Evolutionary conservation across 768 basidiomycete genomes (phyloP).

Genomic region (Rhodotorula sphaerocarpa): DNA sequence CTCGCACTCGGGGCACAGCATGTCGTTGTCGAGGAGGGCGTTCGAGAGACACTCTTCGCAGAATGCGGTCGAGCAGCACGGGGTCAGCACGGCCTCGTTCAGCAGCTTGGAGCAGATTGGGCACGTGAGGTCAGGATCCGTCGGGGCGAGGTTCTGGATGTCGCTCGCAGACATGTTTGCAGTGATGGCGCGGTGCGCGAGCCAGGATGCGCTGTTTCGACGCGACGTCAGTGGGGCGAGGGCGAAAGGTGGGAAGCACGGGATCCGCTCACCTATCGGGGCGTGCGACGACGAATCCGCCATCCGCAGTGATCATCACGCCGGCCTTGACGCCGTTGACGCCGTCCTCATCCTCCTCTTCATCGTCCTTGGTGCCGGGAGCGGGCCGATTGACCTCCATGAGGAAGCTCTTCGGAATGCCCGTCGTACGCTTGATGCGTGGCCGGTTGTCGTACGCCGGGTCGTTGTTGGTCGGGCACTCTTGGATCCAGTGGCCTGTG

Average conservation of each 20-base stretch:
- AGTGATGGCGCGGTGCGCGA: slow-evolving; percentile 64
- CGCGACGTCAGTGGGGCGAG: neutral
- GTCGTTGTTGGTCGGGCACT: slow-evolving; percentile 95
- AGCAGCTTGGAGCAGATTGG: slow-evolving; percentile 88
- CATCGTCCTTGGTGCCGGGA: slow-evolving; percentile 37
- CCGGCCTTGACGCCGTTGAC: slow-evolving; percentile 51
- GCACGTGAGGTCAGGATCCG: slow-evolving; percentile 71
- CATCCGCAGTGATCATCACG: slow-evolving; percentile 97
- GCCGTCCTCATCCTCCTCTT: slow-evolving; percentile 38
- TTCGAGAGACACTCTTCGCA: slow-evolving; percentile 98
- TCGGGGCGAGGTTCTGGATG: slow-evolving; percentile 68
- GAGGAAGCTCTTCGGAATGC: slow-evolving; percentile 94
- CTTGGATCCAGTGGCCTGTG: slow-evolving; percentile 97
- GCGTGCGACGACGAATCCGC: slow-evolving; percentile 92
- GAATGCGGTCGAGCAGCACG: slow-evolving; percentile 81
- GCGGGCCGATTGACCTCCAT: slow-evolving; percentile 87
- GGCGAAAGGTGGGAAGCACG: neutral
- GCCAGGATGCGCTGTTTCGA: slow-evolving; percentile 71
- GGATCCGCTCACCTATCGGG: slow-evolving; percentile 77
- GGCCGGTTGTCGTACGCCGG: slow-evolving; percentile 88
- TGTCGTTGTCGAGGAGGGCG: slow-evolving; percentile 86
- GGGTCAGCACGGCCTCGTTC: slow-evolving; percentile 88
- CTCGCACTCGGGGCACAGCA: slow-evolving; percentile 81
- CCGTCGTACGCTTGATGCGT: slow-evolving; percentile 93
- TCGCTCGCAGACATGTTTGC: slow-evolving; percentile 79